phyloP scores from a whole-genome alignment of 164 flowering plant species.

The Kalanchoe fedtschenkoi region DNA sequence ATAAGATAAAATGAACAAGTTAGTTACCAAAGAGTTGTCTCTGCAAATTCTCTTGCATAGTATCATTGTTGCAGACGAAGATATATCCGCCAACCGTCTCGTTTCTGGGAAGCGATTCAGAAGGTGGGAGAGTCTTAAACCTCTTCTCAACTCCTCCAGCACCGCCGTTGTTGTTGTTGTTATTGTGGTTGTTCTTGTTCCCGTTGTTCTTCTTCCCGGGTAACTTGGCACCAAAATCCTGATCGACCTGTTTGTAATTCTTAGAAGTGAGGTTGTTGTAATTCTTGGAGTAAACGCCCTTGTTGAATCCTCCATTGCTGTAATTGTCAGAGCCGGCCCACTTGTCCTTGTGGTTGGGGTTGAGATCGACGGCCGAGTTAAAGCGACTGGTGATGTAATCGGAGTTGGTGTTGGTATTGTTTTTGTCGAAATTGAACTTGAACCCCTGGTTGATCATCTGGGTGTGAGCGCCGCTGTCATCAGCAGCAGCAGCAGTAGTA shows the following conservation, averaged over 20 bases:
- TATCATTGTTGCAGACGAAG: constrained; percentile 95
- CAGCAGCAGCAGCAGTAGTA: too few species aligned
- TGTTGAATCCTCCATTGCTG: constrained; percentile 56
- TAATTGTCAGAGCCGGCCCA: constrained; percentile 9
- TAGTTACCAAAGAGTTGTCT: constrained; percentile 83
- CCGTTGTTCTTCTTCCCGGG: constrained; percentile 35
- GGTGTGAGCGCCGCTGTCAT: too few species aligned
- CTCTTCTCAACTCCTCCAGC: constrained; percentile 57
- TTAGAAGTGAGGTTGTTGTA: constrained; percentile 13
- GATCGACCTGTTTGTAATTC: constrained; percentile 16
- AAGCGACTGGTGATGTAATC: neutral
- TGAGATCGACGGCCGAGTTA: constrained; percentile 1
- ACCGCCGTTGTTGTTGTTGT: constrained; percentile 13
- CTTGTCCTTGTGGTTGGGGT: constrained; percentile 17
- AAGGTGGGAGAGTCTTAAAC: constrained; percentile 84
- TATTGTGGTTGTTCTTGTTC: constrained; percentile 15
- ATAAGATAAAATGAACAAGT: neutral
- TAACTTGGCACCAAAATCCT: constrained; percentile 26
- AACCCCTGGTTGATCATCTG: constrained; percentile 18
- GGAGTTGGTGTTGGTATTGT: neutral
- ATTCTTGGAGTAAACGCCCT: constrained; percentile 42
- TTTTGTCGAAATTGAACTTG: constrained; percentile 8
- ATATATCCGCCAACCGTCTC: constrained; percentile 89
- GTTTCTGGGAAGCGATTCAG: constrained; percentile 75
- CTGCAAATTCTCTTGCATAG: constrained; percentile 86